A percentile compares a stretch with the other conserved stretches of the same genome.
phyloP scores from a whole-genome alignment of 1,284 basidiomycete species.

The Cutaneotrichosporon curvatum region DNA sequence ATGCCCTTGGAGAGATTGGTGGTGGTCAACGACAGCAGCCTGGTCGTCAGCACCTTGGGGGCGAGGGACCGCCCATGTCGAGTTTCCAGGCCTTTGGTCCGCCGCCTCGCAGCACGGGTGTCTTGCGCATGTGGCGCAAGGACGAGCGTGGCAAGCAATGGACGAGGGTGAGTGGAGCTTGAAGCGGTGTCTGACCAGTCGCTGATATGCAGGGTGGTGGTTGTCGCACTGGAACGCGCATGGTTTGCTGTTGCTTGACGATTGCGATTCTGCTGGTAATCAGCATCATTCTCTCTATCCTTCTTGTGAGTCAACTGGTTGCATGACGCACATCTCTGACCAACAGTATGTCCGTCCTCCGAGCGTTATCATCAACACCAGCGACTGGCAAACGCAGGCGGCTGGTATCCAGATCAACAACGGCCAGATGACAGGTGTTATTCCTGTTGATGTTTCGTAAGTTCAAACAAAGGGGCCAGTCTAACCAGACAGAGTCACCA shows the following conservation, averaged over 20 bases:
- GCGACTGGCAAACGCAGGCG: slow-evolving; percentile 45
- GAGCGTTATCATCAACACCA: slow-evolving; percentile 57
- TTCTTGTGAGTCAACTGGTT: slow-evolving; percentile 53
- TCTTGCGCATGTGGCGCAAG: slow-evolving; percentile 46
- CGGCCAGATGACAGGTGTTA: slow-evolving; percentile 49
- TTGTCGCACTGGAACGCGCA: slow-evolving; percentile 28
- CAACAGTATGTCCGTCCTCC: slow-evolving; percentile 74
- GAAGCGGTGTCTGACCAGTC: background rate
- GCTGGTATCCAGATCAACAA: background rate
- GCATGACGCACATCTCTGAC: background rate
- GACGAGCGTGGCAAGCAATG: slow-evolving; percentile 46
- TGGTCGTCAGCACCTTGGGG: slow-evolving; percentile 21
- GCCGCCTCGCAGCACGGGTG: slow-evolving; percentile 44
- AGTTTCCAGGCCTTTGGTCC: slow-evolving; percentile 39
- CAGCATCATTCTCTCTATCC: slow-evolving; percentile 62
- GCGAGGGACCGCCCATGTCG: slow-evolving; percentile 21
- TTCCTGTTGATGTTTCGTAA: slow-evolving; percentile 63
- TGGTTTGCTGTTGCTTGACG: slow-evolving; percentile 47
- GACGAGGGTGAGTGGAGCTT: slow-evolving; percentile 31
- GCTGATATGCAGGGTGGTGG: slow-evolving; percentile 38
- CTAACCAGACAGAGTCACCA: slow-evolving; percentile 56
- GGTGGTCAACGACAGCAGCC: slow-evolving; percentile 22
- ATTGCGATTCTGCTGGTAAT: slow-evolving; percentile 52
- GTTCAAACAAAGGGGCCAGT: no score
- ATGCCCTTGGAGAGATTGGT: slow-evolving; percentile 9